Percentiles rank a stretch among this genome's conserved stretches.
phyloP scores from a whole-genome alignment of 2,329 filamentous ascomycete species.

The Trichoderma arundinaceum region DNA sequence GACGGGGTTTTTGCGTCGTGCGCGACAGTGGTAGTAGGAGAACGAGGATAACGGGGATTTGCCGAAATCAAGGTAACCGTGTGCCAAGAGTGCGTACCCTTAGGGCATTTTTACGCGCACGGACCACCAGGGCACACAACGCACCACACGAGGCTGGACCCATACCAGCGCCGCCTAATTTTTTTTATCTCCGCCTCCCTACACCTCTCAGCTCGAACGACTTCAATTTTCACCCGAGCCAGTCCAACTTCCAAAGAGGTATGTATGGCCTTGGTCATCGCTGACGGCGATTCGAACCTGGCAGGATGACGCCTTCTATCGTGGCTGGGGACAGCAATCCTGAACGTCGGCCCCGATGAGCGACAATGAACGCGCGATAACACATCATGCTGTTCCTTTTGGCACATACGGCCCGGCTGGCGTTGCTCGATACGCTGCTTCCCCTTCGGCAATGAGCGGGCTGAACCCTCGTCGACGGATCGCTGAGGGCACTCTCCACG shows the following conservation, averaged over 20 bases:
- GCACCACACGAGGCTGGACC: conserved; percentile 39
- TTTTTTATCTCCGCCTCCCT: conserved; percentile 34
- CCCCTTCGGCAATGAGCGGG: conserved; percentile 68
- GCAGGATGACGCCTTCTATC: conserved; percentile 53
- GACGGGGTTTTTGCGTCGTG: conserved; percentile 41
- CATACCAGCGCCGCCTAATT: conserved; percentile 11
- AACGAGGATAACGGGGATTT: conserved; percentile 45
- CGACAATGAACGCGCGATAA: conserved; percentile 14
- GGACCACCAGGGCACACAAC: conserved; percentile 50
- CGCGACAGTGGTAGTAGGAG: conserved; percentile 40
- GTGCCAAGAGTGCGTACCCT: conserved; percentile 41
- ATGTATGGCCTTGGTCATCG: conserved; percentile 45
- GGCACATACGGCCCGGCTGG: conserved; percentile 30
- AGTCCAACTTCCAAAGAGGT: conserved; percentile 47
- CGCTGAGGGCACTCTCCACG: conserved; percentile 71
- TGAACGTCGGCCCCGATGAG: conserved; percentile 41
- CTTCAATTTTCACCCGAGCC: conserved; percentile 36
- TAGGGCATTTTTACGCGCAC: conserved; percentile 54
- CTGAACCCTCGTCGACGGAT: conserved; percentile 68
- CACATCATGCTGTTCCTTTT: conserved; percentile 30
- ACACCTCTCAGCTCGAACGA: conserved; percentile 37
- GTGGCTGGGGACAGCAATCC: conserved; percentile 69
- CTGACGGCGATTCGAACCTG: conserved; percentile 44
- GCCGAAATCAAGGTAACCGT: conserved; percentile 43
- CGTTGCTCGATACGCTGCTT: conserved; percentile 62